phyloP scores from a whole-genome alignment of 2,329 filamentous ascomycete genomes.

The Tolypocladium nubicola region DNA sequence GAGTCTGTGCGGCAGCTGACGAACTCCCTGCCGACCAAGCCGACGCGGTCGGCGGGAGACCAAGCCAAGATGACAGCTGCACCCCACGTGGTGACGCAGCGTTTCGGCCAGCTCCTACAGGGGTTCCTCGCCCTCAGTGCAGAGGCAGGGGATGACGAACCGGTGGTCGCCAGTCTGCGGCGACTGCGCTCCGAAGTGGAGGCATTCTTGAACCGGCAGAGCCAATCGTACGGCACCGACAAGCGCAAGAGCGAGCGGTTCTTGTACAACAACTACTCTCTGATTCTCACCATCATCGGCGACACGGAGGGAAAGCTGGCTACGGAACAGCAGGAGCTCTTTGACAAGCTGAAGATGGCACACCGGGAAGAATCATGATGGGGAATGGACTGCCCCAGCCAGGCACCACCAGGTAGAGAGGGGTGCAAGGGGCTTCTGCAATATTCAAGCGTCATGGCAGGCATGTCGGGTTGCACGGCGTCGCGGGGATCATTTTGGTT shows the following conservation, averaged over 20 bases:
- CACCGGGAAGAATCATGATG: conserved; percentile 35
- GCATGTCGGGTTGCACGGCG: neutral
- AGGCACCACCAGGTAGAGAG: neutral
- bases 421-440: neutral
- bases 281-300: conserved; percentile 86
- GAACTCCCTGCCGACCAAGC: conserved; percentile 38
- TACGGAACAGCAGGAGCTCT: conserved; percentile 64
- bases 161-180: conserved; percentile 69
- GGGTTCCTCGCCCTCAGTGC: conserved; percentile 73
- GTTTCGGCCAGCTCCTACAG: conserved; percentile 88
- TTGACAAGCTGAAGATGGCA: conserved; percentile 53
- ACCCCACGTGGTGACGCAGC: conserved; percentile 83
- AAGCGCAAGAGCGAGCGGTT: conserved; percentile 76
- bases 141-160: conserved; percentile 92
- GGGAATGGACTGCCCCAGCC: neutral
- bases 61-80: conserved; percentile 60
- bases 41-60: conserved; percentile 33
- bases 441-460: neutral
- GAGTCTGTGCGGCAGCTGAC: conserved; percentile 65
- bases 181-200: conserved; percentile 76
- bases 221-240: conserved; percentile 63
- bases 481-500: neutral
- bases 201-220: conserved; percentile 66
- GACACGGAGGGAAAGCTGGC: conserved; percentile 65
- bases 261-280: conserved; percentile 89